phyloP scores from a whole-genome alignment of 2,329 filamentous ascomycete genomes.

The Periglandula ipomoeae region DNA sequence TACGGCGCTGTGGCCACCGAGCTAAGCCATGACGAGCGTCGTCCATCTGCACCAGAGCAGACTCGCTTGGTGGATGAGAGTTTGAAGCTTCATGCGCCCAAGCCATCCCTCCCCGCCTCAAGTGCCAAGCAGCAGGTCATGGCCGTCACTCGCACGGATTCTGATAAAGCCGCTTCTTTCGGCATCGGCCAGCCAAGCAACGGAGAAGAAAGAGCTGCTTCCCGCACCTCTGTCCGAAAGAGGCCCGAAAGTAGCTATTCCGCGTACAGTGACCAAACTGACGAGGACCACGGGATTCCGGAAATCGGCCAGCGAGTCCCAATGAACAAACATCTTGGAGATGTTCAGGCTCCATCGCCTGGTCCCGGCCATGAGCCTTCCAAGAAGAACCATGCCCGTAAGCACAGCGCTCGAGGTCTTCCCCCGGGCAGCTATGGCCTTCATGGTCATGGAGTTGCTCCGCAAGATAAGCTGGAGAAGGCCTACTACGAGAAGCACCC shows the following conservation, averaged over 20 bases:
- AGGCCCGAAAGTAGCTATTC: conserved; percentile 53
- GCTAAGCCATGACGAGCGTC: conserved; percentile 20
- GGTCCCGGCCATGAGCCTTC: conserved; percentile 39
- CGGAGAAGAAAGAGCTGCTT: conserved; percentile 39
- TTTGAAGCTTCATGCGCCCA: conserved; percentile 80
- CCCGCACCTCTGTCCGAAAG: conserved; percentile 47
- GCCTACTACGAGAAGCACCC: conserved; percentile 92
- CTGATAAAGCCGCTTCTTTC: conserved; percentile 73
- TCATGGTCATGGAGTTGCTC: conserved; percentile 72
- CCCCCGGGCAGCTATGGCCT: conserved; percentile 90
- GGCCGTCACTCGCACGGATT: conserved; percentile 83
- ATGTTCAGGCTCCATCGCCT: conserved; percentile 91
- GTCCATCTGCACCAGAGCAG: conserved; percentile 51
- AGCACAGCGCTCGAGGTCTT: conserved; percentile 58
- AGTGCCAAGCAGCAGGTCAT: conserved; percentile 79
- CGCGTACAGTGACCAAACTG: conserved; percentile 43
- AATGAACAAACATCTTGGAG: conserved; percentile 85
- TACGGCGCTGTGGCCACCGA: conserved; percentile 58
- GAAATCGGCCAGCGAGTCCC: conserved; percentile 89
- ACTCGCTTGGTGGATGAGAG: conserved; percentile 72
- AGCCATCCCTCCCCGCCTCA: conserved; percentile 70
- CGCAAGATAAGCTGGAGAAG: conserved; percentile 76
- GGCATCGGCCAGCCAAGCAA: conserved; percentile 64
- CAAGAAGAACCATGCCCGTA: conserved; percentile 56
- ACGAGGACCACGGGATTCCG: conserved; percentile 81